These are phyloP conservation scores for Trichoderma harzianum DNA, from an alignment of 2,329 filamentous ascomycete genomes.

Conservation along the genomic window DNA sequence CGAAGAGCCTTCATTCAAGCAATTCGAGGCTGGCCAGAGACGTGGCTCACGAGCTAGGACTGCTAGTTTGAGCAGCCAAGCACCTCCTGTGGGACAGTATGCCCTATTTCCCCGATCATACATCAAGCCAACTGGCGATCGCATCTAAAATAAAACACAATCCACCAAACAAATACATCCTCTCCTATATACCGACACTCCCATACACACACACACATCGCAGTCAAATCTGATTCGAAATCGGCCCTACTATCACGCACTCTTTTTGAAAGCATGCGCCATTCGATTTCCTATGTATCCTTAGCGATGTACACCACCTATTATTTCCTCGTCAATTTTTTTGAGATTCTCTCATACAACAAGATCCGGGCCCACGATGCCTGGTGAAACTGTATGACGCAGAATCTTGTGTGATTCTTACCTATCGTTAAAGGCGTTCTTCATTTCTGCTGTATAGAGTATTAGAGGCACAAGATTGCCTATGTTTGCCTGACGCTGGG, in stretches of 20 bases:
- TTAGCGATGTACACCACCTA: slow-evolving; percentile 2
- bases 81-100: slow-evolving; percentile 46
- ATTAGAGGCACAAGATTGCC: slow-evolving; percentile 36
- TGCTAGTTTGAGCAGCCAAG: slow-evolving; percentile 42
- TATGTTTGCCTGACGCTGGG: slow-evolving; percentile 49
- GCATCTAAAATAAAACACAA: slow-evolving; percentile 26
- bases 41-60: slow-evolving; percentile 44
- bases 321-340: not conserved
- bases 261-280: slow-evolving; percentile 1
- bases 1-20: slow-evolving; percentile 24
- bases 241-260: not conserved
- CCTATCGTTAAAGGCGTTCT: slow-evolving; percentile 14
- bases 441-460: slow-evolving; percentile 9
- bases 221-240: not conserved
- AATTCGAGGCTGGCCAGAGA: slow-evolving; percentile 16
- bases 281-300: slow-evolving; percentile 9
- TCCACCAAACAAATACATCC: not conserved
- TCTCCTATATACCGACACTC: not conserved
- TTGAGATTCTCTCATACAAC: not conserved
- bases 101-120: slow-evolving; percentile 43
- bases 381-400: not conserved
- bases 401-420: not conserved
- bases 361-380: not conserved
- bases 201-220: not conserved
- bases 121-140: slow-evolving; percentile 32